phyloP scores from a whole-genome alignment of 495 filamentous ascomycete species.

The Neurospora cerealis region DNA sequence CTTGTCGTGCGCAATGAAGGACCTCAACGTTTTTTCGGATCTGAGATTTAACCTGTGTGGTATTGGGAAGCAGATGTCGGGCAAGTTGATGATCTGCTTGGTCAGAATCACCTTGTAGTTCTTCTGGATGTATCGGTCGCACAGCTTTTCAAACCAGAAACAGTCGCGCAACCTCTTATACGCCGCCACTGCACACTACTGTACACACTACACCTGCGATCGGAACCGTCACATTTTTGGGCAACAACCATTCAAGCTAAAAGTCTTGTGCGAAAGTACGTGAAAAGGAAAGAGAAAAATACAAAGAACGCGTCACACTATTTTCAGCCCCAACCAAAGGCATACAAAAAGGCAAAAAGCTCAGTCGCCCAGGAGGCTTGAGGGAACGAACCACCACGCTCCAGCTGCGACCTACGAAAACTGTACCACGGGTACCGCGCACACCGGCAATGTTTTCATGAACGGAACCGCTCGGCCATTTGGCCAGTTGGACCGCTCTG shows the following conservation, averaged over 20 bases:
- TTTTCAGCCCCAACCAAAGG: not conserved
- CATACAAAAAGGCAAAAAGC: not conserved
- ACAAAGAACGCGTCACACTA: not conserved
- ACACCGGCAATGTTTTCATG: not conserved
- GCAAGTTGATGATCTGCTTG: not conserved
- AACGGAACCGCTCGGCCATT: not conserved
- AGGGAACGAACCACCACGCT: not conserved
- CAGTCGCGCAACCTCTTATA: constrained; percentile 74
- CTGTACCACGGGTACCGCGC: not conserved
- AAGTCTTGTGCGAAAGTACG: not conserved
- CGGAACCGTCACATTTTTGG: not conserved
- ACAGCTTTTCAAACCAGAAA: constrained; percentile 97
- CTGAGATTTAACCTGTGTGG: not conserved
- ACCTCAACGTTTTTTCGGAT: not conserved
- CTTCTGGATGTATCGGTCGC: constrained; percentile 94
- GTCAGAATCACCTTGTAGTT: constrained; percentile 44
- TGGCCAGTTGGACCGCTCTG: not conserved
- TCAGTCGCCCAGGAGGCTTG: not conserved
- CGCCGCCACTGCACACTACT: constrained; percentile 45
- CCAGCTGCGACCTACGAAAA: not conserved
- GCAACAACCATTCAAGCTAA: not conserved
- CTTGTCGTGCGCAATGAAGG: not conserved
- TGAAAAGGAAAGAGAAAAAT: not conserved
- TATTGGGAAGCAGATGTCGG: not conserved
- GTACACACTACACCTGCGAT: too few species aligned